Base-by-base conservation (phyloP, 805 yeast species). In the Sugiyamaella chiloensis region DNA sequence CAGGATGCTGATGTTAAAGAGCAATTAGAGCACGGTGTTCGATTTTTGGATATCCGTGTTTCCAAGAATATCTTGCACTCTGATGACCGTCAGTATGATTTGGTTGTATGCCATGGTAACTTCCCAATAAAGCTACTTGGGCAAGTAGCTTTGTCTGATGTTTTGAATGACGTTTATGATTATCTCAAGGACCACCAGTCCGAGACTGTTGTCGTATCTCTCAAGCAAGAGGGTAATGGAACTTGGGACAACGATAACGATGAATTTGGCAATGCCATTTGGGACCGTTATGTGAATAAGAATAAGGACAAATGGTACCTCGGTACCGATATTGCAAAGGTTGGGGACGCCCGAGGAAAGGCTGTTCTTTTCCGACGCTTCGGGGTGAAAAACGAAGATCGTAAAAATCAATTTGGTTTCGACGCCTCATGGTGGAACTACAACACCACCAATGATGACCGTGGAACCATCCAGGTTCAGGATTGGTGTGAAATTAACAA, bases 201-300 rank as follows among this genome's bases (percentile, higher is more conserved):
- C 3, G 93, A 85, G 65, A 67, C 79, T 7, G 85, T 83, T 8
- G 63, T 85, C 47, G 75, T 85, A 14, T 81, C 88, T 1, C 63
- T 85, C 52, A 85, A 85, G 60, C 86, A 81, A 60, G 93, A 85
- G 63, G 91, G 91, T 34, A 69, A 79, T 16, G 79, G 80, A 44
- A 70, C 72, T 31, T 83, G 87, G 87, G 74, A 81, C 55, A 74
- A 78, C 50, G 29, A 26, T 11, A 26, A 26, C 11, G 73, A 74
- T 40, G 89, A 84, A 60, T 83, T 85, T 61, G 78, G 79, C 30
- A 77, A 78, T 52, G 67, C 76, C 37, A 69, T 85, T 45, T 79
- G 83, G 80, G 77, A 78, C 52, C 66, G 68, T 32, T 84, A 78
- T 57, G 63, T 85, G 51, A 67, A 65, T 35, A 71, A 70, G 32